Evolutionary conservation across 2,329 filamentous ascomycete species (phyloP).

Genomic region (Pseudogymnoascus sp.): DNA sequence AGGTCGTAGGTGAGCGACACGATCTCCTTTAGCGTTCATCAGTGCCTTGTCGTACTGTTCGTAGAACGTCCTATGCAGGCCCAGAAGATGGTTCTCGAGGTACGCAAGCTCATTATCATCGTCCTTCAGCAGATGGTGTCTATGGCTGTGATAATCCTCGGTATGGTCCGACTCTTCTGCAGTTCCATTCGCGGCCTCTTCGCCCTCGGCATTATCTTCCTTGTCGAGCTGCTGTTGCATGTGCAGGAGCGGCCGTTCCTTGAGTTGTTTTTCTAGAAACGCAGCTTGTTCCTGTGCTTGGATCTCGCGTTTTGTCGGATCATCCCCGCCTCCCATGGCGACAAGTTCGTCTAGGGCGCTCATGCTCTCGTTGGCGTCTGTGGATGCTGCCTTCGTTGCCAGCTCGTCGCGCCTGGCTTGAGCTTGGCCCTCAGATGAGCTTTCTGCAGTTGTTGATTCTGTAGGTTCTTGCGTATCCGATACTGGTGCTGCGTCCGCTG

Average conservation of each 20-base stretch:
- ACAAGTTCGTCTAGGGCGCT: slow-evolving; percentile 63
- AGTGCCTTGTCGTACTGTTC: slow-evolving; percentile 62
- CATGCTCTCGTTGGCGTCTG: slow-evolving; percentile 15
- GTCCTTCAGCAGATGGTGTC: slow-evolving; percentile 76
- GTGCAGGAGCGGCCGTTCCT: slow-evolving; percentile 79
- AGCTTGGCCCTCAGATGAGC: not conserved
- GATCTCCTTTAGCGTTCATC: slow-evolving; percentile 31
- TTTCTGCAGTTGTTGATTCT: not conserved
- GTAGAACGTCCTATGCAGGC: slow-evolving; percentile 74
- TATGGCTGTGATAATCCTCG: slow-evolving; percentile 31
- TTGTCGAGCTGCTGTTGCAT: slow-evolving; percentile 88
- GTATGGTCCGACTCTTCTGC: slow-evolving; percentile 31
- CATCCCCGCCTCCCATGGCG: slow-evolving; percentile 65
- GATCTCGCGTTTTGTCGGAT: slow-evolving; percentile 58
- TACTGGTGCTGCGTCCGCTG: slow-evolving; percentile 1
- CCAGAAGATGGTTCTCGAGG: slow-evolving; percentile 66
- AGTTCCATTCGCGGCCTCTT: slow-evolving; percentile 27
- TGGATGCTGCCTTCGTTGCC: not conserved
- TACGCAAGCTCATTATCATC: slow-evolving; percentile 75
- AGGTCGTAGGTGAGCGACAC: slow-evolving; percentile 31
- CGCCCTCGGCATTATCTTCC: slow-evolving; percentile 56
- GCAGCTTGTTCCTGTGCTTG: slow-evolving; percentile 84
- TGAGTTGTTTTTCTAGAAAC: slow-evolving; percentile 77
- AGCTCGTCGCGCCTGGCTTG: not conserved
- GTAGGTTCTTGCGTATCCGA: slow-evolving; percentile 7